These are phyloP conservation scores for Plenodomus biglobosus DNA, from an alignment of 2,329 filamentous ascomycete species.

Conservation along the genomic window DNA sequence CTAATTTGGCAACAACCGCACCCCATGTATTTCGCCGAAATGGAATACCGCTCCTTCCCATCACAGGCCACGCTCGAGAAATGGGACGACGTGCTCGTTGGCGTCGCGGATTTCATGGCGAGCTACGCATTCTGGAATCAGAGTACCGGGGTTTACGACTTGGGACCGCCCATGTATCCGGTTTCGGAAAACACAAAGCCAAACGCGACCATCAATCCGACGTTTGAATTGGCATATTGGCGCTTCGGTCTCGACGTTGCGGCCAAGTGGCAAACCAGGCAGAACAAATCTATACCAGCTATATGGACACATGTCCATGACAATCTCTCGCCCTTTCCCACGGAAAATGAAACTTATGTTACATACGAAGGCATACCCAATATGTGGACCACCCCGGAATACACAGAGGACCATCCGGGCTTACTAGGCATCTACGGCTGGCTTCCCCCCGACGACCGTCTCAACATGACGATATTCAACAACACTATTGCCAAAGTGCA, in stretches of 20 bases:
- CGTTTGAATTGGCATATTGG: constrained; percentile 64
- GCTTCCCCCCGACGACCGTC: constrained; percentile 31
- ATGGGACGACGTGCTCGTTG: constrained; percentile 57
- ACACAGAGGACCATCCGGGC: constrained; percentile 37
- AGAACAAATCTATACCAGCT: constrained; percentile 47
- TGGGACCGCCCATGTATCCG: constrained; percentile 56
- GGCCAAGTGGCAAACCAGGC: constrained; percentile 55
- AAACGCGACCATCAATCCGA: constrained; percentile 59
- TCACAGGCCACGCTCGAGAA: constrained; percentile 49
- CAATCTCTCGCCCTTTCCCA: constrained; percentile 57
- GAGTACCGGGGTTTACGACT: constrained; percentile 55
- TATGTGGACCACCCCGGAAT: constrained; percentile 34
- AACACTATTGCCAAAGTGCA: constrained; percentile 34
- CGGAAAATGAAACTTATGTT: constrained; percentile 54
- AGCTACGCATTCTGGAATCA: constrained; percentile 59
- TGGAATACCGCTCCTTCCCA: constrained; percentile 55
- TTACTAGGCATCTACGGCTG: constrained; percentile 35
- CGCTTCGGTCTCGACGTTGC: constrained; percentile 61
- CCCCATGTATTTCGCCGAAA: constrained; percentile 61
- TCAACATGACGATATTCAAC: constrained; percentile 35
- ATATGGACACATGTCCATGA: constrained; percentile 54
- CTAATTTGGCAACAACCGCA: constrained; percentile 66
- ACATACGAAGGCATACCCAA: constrained; percentile 55
- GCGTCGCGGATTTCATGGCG: constrained; percentile 62
- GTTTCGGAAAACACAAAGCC: constrained; percentile 61